Conservation (phyloP, 2,329 filamentous ascomycete genomes). For the Camptophora hylomeconis region DNA sequence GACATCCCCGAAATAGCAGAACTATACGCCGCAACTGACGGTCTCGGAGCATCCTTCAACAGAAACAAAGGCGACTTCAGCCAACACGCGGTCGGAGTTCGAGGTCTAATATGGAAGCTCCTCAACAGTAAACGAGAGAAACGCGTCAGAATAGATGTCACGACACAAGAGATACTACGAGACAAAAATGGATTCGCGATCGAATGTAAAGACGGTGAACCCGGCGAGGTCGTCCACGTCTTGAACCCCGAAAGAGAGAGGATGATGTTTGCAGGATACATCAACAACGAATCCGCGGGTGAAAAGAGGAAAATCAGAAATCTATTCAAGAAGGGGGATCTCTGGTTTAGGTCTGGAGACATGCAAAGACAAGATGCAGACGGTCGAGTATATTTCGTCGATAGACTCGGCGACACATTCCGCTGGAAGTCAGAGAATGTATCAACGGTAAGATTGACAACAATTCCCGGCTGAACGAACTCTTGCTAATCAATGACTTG, state of each 20-base stretch:
- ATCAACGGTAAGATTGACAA: too few species aligned
- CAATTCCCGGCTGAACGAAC: too few species aligned
- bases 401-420: conserved; percentile 45
- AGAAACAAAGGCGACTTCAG: conserved; percentile 48
- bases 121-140: conserved; percentile 42
- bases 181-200: conserved; percentile 56
- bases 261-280: conserved; percentile 67
- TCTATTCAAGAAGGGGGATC: conserved; percentile 65
- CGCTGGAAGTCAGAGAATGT: conserved; percentile 65
- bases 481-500: too few species aligned
- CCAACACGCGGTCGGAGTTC: conserved; percentile 54
- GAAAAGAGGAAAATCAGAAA: conserved; percentile 59
- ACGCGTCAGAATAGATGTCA: conserved; percentile 55
- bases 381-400: conserved; percentile 65
- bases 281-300: conserved; percentile 58
- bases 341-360: conserved; percentile 73
- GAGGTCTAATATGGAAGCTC: conserved; percentile 48
- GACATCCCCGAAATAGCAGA: conserved; percentile 45
- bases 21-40: conserved; percentile 69
- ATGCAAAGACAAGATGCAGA: conserved; percentile 58
- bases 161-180: conserved; percentile 52
- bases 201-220: conserved; percentile 49
- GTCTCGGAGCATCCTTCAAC: conserved; percentile 51
- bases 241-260: conserved; percentile 29
- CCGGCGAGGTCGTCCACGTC: conserved; percentile 62